Evolutionary conservation across 1,284 basidiomycete species (phyloP), one percentile per base, ranked within the genome.

Genomic region (Termitomyces sp.): DNA sequence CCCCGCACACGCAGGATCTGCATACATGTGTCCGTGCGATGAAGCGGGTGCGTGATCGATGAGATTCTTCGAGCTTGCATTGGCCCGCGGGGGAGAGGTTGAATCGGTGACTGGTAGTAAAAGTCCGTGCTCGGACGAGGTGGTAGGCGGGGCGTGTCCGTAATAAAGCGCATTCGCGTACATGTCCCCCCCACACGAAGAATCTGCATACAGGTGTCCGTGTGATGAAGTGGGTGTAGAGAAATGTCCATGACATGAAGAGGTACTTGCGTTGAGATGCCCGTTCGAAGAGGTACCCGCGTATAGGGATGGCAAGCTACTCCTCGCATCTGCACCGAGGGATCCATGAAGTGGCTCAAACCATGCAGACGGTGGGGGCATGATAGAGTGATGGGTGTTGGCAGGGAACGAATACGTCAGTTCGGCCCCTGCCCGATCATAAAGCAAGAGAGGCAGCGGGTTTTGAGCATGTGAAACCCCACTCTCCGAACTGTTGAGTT

Each of bases 401-500:
- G 26, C 26, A 3, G 50, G 42, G 2, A 49, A 49, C 5, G 52
- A 21, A 39, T 45, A 30, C 12, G 28, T 7, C 12, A 9, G 3
- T 30, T 57, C 50, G 21, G 15, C 13, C 31, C 31, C 43, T 31
- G 43, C 40, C 8, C 40, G 31, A 41, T 26, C 38, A 15, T 48
- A 26, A 10, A 39, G 7, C 13, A 43, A 48, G n/a, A 48, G 57
- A n/a, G 62, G 43, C n/a, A 61, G 58, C 3, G 58, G 47, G 40
- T 42, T 58, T 2, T 55, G 52, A 0, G 40, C 43, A 2, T 55
- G 45, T 19, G 53, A 48, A 26, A 48, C 46, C 4, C 42, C 58
- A 42, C 60, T 61, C 40, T 65, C 64, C 15, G 61, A 58, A 45
- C 58, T 62, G 28, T 43, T 42, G 5, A 33, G 15, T 12, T 56